phyloP scores from a whole-genome alignment of 768 basidiomycete species.

The Collybia mongolica region DNA sequence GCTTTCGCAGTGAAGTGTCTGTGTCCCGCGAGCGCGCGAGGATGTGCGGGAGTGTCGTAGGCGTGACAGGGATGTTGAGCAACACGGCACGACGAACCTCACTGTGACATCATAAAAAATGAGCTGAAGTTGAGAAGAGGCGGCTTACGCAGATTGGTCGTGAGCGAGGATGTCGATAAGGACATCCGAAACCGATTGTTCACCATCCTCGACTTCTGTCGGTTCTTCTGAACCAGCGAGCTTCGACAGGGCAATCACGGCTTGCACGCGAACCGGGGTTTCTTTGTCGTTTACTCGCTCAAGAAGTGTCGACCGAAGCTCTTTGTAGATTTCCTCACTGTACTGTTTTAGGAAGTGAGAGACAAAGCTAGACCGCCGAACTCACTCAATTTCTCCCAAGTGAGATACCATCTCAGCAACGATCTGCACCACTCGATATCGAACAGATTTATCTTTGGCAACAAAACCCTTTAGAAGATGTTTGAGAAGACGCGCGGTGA shows the following conservation, averaged over 20 bases:
- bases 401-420: conserved; percentile 78
- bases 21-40: conserved; percentile 79
- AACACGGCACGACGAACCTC: conserved; percentile 86
- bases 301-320: conserved; percentile 61
- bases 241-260: conserved; percentile 76
- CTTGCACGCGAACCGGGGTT: conserved; percentile 70
- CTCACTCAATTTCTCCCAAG: conserved; percentile 86
- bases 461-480: conserved; percentile 75
- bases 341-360: conserved; percentile 1
- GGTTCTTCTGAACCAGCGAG: conserved; percentile 71
- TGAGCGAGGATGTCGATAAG: conserved; percentile 65
- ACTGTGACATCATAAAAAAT: conserved; percentile 32
- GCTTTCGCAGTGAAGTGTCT: conserved; percentile 71
- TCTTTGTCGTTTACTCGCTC: conserved; percentile 84
- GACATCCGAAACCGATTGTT: conserved; percentile 52
- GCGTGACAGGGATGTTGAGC: conserved; percentile 62
- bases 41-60: conserved; percentile 58
- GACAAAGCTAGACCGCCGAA: conserved; percentile 10
- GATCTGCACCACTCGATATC: conserved; percentile 78
- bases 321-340: conserved; percentile 75
- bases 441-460: conserved; percentile 85
- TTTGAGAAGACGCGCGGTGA: conserved; percentile 60
- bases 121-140: not conserved
- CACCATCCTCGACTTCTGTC: conserved; percentile 48
- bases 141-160: conserved; percentile 74